These are phyloP conservation scores for Metschnikowia reukaufii DNA, from an alignment of 805 yeast genomes.

Conservation along the genomic window DNA sequence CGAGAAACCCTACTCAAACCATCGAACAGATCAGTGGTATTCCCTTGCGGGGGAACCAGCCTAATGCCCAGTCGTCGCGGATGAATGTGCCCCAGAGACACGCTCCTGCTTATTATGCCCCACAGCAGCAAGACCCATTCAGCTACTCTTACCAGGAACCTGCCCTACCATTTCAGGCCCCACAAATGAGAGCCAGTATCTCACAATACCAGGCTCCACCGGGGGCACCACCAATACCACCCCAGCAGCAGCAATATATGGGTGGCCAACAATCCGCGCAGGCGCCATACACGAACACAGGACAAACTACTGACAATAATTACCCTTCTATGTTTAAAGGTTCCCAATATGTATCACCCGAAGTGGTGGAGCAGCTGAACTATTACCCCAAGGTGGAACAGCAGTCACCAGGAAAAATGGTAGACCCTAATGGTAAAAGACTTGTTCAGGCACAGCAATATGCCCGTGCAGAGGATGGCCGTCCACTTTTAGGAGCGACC, in stretches of 20 bases:
- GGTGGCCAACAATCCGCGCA: background rate
- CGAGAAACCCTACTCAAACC: constrained; percentile 1
- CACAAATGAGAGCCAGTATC: constrained; percentile 1
- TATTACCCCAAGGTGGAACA: constrained; percentile 5
- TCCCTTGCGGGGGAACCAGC: background rate
- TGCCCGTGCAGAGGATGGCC: constrained; percentile 55
- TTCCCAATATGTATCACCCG: constrained; percentile 6
- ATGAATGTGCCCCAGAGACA: constrained; percentile 6
- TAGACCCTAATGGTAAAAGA: constrained; percentile 19
- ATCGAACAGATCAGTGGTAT: background rate
- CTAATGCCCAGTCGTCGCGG: background rate
- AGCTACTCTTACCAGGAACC: constrained; percentile 6
- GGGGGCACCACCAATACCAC: background rate
- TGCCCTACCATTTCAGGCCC: constrained; percentile 7
- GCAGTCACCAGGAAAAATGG: background rate
- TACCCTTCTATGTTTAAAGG: constrained; percentile 5
- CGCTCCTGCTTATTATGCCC: constrained; percentile 5
- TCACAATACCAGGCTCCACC: constrained; percentile 3
- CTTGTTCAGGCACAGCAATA: constrained; percentile 49
- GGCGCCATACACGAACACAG: background rate
- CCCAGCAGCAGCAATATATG: constrained; percentile 2
- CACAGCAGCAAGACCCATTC: constrained; percentile 7
- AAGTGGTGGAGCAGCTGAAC: constrained; percentile 3
- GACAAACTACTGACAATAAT: background rate
- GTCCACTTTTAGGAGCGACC: constrained; percentile 80